phyloP scores from a whole-genome alignment of 495 filamentous ascomycete genomes.

The Penicillium lagena region DNA sequence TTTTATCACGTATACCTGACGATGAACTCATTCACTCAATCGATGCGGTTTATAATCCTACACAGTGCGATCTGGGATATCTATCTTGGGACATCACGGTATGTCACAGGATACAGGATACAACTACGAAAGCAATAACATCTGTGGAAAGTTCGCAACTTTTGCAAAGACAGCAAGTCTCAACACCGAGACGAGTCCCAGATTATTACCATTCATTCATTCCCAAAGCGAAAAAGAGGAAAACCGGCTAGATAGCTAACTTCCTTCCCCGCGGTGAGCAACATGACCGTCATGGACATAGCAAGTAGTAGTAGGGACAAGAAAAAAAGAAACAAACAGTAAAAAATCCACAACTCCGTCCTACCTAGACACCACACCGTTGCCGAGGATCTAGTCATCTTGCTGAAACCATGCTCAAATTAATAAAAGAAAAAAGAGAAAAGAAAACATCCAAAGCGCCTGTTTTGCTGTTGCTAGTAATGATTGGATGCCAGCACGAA shows the following conservation, averaged over 20 bases:
- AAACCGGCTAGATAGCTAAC: too few species aligned
- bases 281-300: background rate
- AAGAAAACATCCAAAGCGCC: slow-evolving; percentile 12
- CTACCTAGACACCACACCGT: slow-evolving; percentile 6
- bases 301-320: background rate
- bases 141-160: too few species aligned
- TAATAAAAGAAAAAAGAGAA: too few species aligned
- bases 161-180: too few species aligned
- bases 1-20: slow-evolving; percentile 13
- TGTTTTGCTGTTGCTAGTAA: slow-evolving; percentile 9
- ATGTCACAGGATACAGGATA: too few species aligned
- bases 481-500: slow-evolving; percentile 9
- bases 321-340: background rate
- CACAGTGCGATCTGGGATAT: background rate
- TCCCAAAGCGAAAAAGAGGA: too few species aligned
- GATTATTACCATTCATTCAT: too few species aligned
- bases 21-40: slow-evolving; percentile 2
- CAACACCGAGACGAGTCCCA: too few species aligned
- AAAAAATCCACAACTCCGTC: slow-evolving; percentile 2
- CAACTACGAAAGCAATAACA: too few species aligned
- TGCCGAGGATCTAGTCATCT: slow-evolving; percentile 16
- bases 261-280: too few species aligned
- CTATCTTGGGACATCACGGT: background rate
- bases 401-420: background rate
- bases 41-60: too few species aligned